Conservation (phyloP, 768 basidiomycete genomes). For the Kwoniella botswanensis region DNA sequence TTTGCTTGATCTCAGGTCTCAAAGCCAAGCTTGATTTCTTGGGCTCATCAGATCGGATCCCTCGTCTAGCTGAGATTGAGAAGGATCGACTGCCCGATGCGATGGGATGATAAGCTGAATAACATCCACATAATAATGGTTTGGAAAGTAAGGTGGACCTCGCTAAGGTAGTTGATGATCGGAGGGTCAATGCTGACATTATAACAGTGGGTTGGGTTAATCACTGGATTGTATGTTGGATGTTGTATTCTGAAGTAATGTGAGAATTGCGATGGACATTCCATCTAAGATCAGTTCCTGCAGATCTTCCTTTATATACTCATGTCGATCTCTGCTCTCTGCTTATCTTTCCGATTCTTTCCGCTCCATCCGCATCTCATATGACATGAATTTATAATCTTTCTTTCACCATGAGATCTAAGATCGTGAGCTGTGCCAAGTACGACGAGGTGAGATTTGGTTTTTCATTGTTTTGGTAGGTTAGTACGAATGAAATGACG, state of each 20-base stretch:
- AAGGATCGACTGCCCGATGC: conserved; percentile 3
- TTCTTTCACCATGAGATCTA: no score
- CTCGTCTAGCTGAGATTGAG: conserved; percentile 7
- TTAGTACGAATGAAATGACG: no score
- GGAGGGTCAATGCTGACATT: conserved; percentile 10
- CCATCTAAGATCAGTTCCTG: not conserved
- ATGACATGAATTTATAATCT: no score
- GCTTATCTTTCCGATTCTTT: not conserved
- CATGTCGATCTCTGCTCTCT: not conserved
- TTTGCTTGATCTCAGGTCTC: conserved; percentile 31
- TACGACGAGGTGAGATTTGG: not conserved
- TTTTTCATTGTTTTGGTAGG: not conserved
- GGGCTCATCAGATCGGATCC: conserved; percentile 25
- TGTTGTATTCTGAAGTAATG: not conserved
- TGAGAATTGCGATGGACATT: not conserved
- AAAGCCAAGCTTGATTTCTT: conserved; percentile 39
- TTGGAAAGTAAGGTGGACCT: conserved; percentile 5
- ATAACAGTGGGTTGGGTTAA: not conserved
- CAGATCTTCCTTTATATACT: no score
- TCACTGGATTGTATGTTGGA: not conserved
- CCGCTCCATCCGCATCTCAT: not conserved
- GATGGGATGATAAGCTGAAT: not conserved
- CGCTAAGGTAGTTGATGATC: conserved; percentile 9
- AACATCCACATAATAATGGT: conserved; percentile 8
- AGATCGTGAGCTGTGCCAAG: no score